These are phyloP conservation scores for Garcia nutans DNA, from an alignment of 345 rosid genomes.

Conservation along the genomic window DNA sequence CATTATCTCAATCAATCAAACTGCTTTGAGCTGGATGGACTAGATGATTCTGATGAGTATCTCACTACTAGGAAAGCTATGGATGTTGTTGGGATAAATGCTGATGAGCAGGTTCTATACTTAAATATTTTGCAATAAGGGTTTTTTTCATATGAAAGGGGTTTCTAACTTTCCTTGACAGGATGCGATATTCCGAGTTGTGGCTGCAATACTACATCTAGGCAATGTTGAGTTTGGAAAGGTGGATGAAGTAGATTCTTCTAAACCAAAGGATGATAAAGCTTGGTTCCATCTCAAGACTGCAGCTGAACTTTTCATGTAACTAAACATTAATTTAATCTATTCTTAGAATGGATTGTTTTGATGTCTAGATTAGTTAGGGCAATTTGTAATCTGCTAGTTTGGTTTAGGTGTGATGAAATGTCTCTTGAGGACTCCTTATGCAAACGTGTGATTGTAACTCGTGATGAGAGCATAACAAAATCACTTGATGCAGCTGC, in stretches of 20 bases:
- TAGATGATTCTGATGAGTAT: slow-evolving; percentile 82
- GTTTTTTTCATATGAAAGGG: slow-evolving; percentile 18
- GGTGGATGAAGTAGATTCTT: slow-evolving; percentile 86
- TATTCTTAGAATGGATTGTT: slow-evolving; percentile 4
- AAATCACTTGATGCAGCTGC: slow-evolving; percentile 89
- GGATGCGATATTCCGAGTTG: slow-evolving; percentile 91
- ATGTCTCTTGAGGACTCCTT: slow-evolving; percentile 91
- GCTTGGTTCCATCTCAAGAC: slow-evolving; percentile 78
- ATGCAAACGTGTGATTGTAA: slow-evolving; percentile 90
- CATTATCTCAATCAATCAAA: slow-evolving; percentile 94
- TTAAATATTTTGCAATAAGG: slow-evolving; percentile 14
- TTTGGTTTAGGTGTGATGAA: slow-evolving; percentile 73
- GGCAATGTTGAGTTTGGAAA: slow-evolving; percentile 90
- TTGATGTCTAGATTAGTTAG: slow-evolving; percentile 10
- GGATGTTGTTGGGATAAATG: slow-evolving; percentile 89
- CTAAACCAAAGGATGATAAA: slow-evolving; percentile 81
- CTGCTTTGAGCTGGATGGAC: slow-evolving; percentile 69
- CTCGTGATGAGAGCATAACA: slow-evolving; percentile 96
- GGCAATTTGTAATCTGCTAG: slow-evolving; percentile 20
- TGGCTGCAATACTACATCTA: slow-evolving; percentile 91
- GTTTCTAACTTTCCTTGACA: slow-evolving; percentile 31
- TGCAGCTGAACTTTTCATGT: slow-evolving; percentile 87
- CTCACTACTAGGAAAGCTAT: slow-evolving; percentile 78
- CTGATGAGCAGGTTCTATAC: slow-evolving; percentile 72
- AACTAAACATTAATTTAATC: slow-evolving; percentile 19